These are phyloP conservation scores for Alternaria sp. DNA, from an alignment of 2,329 filamentous ascomycete genomes.

Conservation along the genomic window DNA sequence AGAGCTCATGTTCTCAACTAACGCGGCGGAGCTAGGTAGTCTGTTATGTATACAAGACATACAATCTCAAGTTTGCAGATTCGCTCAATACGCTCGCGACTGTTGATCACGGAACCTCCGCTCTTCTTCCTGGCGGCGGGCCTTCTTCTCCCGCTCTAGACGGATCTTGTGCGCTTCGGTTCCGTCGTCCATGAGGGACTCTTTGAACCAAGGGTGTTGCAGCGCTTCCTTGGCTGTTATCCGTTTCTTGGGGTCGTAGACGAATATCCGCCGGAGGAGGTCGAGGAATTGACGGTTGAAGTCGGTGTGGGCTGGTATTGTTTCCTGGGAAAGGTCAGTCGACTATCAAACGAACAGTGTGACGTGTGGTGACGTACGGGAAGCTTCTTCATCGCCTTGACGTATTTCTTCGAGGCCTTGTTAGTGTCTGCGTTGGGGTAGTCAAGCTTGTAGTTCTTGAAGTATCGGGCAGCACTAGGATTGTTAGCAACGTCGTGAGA, in stretches of 20 bases:
- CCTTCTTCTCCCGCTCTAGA: slow-evolving; percentile 50
- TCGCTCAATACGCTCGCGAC: slow-evolving; percentile 28
- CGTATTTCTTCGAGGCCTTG: slow-evolving; percentile 69
- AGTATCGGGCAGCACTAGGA: slow-evolving; percentile 54
- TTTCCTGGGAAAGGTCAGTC: slow-evolving; percentile 57
- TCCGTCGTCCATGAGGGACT: slow-evolving; percentile 68
- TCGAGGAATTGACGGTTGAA: slow-evolving; percentile 71
- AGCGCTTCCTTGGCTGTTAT: slow-evolving; percentile 70
- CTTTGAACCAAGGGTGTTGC: slow-evolving; percentile 71
- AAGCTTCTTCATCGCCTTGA: slow-evolving; percentile 71
- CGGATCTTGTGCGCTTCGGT: slow-evolving; percentile 68
- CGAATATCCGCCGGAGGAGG: slow-evolving; percentile 67
- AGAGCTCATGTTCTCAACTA: no score
- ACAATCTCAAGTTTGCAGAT: slow-evolving; percentile 1
- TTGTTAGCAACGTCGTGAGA: slow-evolving; percentile 36
- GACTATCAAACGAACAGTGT: no score
- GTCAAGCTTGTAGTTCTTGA: slow-evolving; percentile 63
- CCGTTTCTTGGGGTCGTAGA: slow-evolving; percentile 69
- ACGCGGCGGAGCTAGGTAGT: slow-evolving; percentile 12
- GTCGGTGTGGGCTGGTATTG: slow-evolving; percentile 64
- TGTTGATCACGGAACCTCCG: slow-evolving; percentile 35
- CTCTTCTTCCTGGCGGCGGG: slow-evolving; percentile 40
- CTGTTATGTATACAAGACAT: no score
- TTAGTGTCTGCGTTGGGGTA: slow-evolving; percentile 70
- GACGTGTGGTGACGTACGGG: slow-evolving; percentile 52